Base-by-base conservation (phyloP, 192 early-diverging fungal species). In the Lobosporangium transversale region DNA sequence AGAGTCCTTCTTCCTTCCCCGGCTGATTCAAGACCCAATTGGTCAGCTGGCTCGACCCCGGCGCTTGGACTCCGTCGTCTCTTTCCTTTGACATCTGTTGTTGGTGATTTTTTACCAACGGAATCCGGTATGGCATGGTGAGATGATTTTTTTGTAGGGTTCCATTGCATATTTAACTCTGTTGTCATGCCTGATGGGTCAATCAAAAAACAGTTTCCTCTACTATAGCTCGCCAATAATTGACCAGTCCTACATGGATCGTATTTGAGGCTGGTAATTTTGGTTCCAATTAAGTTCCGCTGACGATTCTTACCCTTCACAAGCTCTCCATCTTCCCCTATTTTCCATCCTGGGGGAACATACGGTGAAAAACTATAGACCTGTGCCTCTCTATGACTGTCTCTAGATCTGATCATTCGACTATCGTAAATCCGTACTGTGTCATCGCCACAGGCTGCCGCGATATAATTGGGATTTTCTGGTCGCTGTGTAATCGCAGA, bases 401-500 rank as follows among this genome's bases (percentile, higher is more conserved):
- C 65, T 10, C 44, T 35, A 2, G 54, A 20, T 11, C 18, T 26
- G 1, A 78, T 55, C 30, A 62, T 70, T 14, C 85, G 58, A 8
- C 58, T 54, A 53, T 86, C 85, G 30, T 78, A 85, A 29, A 86
- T 79, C 14, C 85, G 49, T 1, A 86, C 85, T 21, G 73, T 71
- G 23, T 85, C 81, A 52, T 86, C 85, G 20, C 58, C 36, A 52
- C 85, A 78, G 0, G 76, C 85, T 47, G 85, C 70, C 4, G 84
- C 84, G 32, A 86, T 56, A 66, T 85, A 85, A 0, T 62, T 54
- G 14, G 80, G 80, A 24, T 68, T 54, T 24, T 80, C 66, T 3
- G 85, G 85, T 32, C 80, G 53, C 9, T 87, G 78, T 9, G 78
- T 62, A 14, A 86, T 84, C n/a, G 83, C 82, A 1, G 82, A 80